phyloP scores from a whole-genome alignment of 495 filamentous ascomycete species.

The Daldinia vernicosa region DNA sequence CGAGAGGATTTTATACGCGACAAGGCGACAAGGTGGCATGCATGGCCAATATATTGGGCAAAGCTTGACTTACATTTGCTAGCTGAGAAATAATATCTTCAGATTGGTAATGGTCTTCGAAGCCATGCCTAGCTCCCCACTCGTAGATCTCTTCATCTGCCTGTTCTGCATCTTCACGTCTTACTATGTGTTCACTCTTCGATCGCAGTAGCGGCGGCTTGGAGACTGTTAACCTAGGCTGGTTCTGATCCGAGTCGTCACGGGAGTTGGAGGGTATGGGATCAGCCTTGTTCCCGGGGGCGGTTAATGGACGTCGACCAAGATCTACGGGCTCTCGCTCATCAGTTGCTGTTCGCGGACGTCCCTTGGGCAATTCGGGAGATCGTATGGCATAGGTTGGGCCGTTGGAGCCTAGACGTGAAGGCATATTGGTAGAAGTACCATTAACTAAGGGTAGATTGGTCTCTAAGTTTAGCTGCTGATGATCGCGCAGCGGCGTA shows the following conservation, averaged over 20 bases:
- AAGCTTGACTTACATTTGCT: constrained; percentile 57
- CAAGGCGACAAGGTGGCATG: no score
- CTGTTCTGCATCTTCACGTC: constrained; percentile 52
- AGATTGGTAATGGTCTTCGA: constrained; percentile 74
- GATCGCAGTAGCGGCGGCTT: constrained; percentile 71
- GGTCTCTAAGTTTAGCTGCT: constrained; percentile 9
- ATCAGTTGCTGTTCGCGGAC: constrained; percentile 38
- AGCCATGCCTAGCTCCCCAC: constrained; percentile 70
- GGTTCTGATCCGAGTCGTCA: constrained; percentile 44
- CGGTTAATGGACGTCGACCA: constrained; percentile 47
- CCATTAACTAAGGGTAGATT: constrained; percentile 15
- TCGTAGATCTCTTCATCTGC: constrained; percentile 54
- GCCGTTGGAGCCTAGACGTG: constrained; percentile 32
- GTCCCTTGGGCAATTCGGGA: constrained; percentile 31
- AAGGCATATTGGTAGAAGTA: constrained; percentile 36
- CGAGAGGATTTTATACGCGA: constrained; percentile 48
- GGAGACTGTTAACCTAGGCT: constrained; percentile 51
- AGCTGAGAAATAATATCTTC: constrained; percentile 69
- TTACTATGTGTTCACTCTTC: constrained; percentile 74
- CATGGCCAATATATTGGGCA: constrained; percentile 29
- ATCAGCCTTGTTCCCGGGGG: constrained; percentile 44
- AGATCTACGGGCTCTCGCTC: constrained; percentile 38
- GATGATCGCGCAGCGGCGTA: constrained; percentile 11
- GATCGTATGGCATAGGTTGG: constrained; percentile 24
- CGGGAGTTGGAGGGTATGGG: constrained; percentile 24